Evolutionary conservation across 257 asterid species (phyloP).

Genomic region (Gentiana macrophylla): DNA sequence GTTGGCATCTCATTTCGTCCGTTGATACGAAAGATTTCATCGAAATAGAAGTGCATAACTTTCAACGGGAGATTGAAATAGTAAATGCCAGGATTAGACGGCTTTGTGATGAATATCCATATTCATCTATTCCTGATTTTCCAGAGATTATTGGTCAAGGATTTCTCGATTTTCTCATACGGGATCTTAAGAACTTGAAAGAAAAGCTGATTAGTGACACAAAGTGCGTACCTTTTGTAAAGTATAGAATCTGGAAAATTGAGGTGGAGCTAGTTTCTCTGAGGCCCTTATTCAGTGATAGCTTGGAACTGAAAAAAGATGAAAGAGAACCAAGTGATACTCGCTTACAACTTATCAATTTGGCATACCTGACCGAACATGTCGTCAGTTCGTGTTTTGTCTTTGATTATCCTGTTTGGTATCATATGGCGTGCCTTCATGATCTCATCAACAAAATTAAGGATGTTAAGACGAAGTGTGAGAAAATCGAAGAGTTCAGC

Average conservation of each 20-base stretch:
- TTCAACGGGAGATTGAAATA: too few species aligned
- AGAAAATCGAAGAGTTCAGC: neutral
- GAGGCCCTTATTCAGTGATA: neutral
- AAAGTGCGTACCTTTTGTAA: neutral
- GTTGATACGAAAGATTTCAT: too few species aligned
- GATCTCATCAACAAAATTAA: neutral
- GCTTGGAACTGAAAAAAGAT: neutral
- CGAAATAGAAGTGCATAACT: too few species aligned
- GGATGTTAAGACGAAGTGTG: neutral
- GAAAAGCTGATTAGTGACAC: neutral
- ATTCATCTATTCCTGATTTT: neutral
- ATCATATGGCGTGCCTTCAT: neutral
- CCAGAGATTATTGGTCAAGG: slow-evolving; percentile 2
- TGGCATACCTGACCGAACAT: slow-evolving; percentile 8
- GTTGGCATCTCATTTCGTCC: too few species aligned
- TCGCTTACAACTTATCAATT: neutral
- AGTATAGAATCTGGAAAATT: neutral
- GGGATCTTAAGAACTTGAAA: neutral
- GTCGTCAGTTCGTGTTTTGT: slow-evolving; percentile 1
- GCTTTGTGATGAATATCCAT: neutral
- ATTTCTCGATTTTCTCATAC: slow-evolving; percentile 1
- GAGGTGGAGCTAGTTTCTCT: neutral
- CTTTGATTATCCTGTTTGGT: neutral
- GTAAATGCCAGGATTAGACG: neutral
- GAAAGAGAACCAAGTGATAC: neutral